Conservation (phyloP, 73 alveolate genomes). For the Paramecium sonneborni region DNA sequence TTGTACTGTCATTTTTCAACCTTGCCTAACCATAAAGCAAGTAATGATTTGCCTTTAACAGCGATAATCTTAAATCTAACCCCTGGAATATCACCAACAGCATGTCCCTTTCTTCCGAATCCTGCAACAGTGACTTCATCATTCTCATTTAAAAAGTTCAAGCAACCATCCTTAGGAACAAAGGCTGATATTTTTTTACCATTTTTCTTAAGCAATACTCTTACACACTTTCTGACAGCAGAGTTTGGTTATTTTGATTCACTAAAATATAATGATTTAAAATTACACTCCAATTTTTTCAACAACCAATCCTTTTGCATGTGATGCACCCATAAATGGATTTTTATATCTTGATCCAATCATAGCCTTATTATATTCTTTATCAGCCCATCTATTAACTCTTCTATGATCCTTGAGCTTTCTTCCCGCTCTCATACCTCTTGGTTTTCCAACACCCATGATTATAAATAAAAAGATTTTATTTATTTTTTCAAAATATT, state of each 20-base stretch:
- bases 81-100: conserved; percentile 87
- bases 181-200: conserved; percentile 77
- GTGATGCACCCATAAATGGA: conserved; percentile 86
- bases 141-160: conserved; percentile 80
- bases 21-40: conserved; percentile 80
- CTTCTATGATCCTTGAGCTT: conserved; percentile 69
- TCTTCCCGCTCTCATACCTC: conserved; percentile 72
- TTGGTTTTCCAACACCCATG: conserved; percentile 70
- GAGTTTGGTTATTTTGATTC: conserved; percentile 87
- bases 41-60: conserved; percentile 79
- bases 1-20: conserved; percentile 72
- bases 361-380: conserved; percentile 76
- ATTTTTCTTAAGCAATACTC: conserved; percentile 79
- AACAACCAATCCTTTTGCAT: conserved; percentile 81
- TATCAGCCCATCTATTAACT: conserved; percentile 81
- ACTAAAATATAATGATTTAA: neutral
- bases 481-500: conserved; percentile 38
- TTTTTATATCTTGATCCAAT: conserved; percentile 80
- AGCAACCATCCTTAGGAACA: conserved; percentile 84
- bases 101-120: conserved; percentile 87
- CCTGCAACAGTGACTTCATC: conserved; percentile 85
- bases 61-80: conserved; percentile 79
- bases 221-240: conserved; percentile 87
- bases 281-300: conserved; percentile 72
- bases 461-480: conserved; percentile 30